phyloP scores from a whole-genome alignment of 225 moss, liverwort and hornwort genomes.

The Physcomitrium patens region DNA sequence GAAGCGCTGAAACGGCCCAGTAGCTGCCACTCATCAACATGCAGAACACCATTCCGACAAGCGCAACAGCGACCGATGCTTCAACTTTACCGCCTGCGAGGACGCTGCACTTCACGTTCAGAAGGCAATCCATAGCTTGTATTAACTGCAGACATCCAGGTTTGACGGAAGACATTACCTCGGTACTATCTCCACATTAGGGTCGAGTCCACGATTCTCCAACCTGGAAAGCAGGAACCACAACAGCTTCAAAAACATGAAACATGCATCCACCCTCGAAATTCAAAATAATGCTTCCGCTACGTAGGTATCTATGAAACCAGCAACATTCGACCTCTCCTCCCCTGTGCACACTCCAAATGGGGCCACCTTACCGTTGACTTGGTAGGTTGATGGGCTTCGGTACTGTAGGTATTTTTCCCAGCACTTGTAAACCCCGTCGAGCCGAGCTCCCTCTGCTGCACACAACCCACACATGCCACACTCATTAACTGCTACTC shows the following conservation, averaged over 20 bases:
- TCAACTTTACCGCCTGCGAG: no score
- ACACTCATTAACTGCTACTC: conserved; percentile 3
- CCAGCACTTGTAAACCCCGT: conserved; percentile 96
- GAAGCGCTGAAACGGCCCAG: no score
- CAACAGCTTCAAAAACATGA: conserved; percentile 8
- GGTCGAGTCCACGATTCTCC: conserved; percentile 99
- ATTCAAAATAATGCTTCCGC: neutral
- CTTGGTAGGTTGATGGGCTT: conserved; percentile 99
- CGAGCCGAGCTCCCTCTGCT: conserved; percentile 94
- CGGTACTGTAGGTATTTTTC: conserved; percentile 95
- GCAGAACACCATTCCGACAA: no score
- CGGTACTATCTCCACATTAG: conserved; percentile 95
- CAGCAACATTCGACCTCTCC: neutral
- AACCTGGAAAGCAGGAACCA: conserved; percentile 56
- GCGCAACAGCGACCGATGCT: no score
- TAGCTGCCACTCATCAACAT: neutral
- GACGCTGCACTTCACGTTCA: no score
- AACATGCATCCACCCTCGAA: neutral
- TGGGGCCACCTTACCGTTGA: conserved; percentile 69
- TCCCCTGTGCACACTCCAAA: neutral
- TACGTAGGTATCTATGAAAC: neutral
- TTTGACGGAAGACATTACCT: conserved; percentile 50
- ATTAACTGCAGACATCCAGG: no score
- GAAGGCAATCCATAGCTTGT: no score
- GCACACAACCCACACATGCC: conserved; percentile 30